Evolutionary conservation across 805 yeast species (phyloP), one percentile per base, ranked within the genome.

Genomic region (Ogataea glucozyma): DNA sequence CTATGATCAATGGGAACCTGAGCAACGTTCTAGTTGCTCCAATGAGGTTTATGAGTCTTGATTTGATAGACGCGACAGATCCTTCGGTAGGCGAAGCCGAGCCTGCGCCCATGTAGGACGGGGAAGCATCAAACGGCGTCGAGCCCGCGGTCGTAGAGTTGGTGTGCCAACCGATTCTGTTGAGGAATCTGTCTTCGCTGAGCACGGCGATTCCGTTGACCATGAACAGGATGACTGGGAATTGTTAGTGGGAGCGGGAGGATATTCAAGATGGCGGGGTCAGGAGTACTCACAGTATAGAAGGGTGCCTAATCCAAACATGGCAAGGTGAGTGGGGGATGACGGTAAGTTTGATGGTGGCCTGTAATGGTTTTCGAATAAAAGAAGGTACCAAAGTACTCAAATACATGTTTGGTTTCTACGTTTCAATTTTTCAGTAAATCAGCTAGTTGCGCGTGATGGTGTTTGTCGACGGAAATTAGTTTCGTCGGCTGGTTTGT

Each of bases 131-230:
- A 9, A 40, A 38, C 13, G 52, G 44, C 26, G 46, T 44, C 13
- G 44, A 10, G 54, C 44, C 21, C 51, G 48, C 19, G 53, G 56
- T 8, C 64, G 67, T 68, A 66, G 68, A 19, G 68, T 72, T 26
- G 59, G 57, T 41, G 36, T 66, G 53, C 66, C 69, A 66, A 64
- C 64, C 85, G 56, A 64, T 77, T 13, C 67, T 45, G 26, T 61
- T 76, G 45, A 79, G 66, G 51, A 79, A 79, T 39, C 85, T 57
- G 56, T 79, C 85, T 52, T 79, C 85, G 44, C 81, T 75, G 31
- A 79, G 66, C 17, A 79, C 76, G 0, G 84, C 84, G 13, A 79
- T 67, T 0, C 81, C 80, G 52, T 79, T 79, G 27, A 78, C 71
- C 35, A 73, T 51, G 37, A 79, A 69, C n/a, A 79, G 62, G 18